These are phyloP conservation scores for Lactifluus echinatus DNA, from an alignment of 768 basidiomycete species.

Conservation along the genomic window DNA sequence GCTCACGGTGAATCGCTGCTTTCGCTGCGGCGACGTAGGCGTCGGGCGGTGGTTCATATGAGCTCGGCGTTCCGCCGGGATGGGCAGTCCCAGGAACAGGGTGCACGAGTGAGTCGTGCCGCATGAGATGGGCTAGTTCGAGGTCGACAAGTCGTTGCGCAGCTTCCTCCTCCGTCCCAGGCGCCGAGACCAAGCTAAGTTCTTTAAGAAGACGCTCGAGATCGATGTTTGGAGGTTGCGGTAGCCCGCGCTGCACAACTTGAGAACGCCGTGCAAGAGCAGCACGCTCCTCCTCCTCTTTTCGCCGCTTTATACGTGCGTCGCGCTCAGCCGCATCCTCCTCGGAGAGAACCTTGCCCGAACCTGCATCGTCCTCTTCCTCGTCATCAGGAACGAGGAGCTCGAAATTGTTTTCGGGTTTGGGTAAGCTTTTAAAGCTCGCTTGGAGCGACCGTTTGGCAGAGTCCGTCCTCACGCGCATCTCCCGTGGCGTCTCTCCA, in stretches of 20 bases:
- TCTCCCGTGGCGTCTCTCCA: constrained; percentile 70
- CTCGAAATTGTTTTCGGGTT: constrained; percentile 97
- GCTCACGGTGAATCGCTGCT: constrained; percentile 64
- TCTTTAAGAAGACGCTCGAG: constrained; percentile 51
- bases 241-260: constrained; percentile 72
- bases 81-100: constrained; percentile 82
- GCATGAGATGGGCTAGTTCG: constrained; percentile 71
- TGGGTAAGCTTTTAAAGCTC: constrained; percentile 78
- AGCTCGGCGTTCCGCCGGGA: constrained; percentile 62
- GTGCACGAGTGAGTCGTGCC: constrained; percentile 81
- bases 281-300: constrained; percentile 71
- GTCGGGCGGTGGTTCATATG: constrained; percentile 70
- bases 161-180: constrained; percentile 22
- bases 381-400: constrained; percentile 87
- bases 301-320: constrained; percentile 51
- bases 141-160: constrained; percentile 61
- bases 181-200: constrained; percentile 43
- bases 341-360: constrained; percentile 36
- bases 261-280: constrained; percentile 76
- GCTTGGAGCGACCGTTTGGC: constrained; percentile 70
- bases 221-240: constrained; percentile 81
- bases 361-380: constrained; percentile 39
- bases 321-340: constrained; percentile 95
- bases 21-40: constrained; percentile 64
- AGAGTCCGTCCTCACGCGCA: constrained; percentile 50